Conservation (phyloP, 1,139 yeast genomes). For the Zygosaccharomyces pseudobailii region DNA sequence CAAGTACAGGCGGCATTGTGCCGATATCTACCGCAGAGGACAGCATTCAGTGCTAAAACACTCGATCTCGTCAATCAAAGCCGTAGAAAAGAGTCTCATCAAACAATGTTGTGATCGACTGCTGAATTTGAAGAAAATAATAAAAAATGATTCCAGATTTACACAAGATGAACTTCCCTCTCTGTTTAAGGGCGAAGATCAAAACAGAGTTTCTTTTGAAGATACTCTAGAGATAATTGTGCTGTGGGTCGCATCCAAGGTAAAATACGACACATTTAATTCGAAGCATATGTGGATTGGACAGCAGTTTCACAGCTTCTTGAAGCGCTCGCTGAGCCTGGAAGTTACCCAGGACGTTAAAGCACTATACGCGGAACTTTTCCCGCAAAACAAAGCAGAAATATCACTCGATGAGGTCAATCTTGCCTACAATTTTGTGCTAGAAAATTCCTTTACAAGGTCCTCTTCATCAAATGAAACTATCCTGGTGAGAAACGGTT, state of each 20-base stretch:
- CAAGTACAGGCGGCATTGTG: constrained; percentile 19
- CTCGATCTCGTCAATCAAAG: constrained; percentile 20
- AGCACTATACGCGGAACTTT: constrained; percentile 5
- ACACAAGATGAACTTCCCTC: constrained; percentile 16
- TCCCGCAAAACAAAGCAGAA: not conserved
- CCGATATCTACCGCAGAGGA: constrained; percentile 22
- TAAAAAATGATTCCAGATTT: constrained; percentile 24
- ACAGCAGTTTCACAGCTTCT: constrained; percentile 6
- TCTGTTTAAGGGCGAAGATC: constrained; percentile 11
- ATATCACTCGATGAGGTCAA: constrained; percentile 9
- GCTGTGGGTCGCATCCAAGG: constrained; percentile 25
- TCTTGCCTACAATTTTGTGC: constrained; percentile 16
- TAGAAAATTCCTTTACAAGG: constrained; percentile 21
- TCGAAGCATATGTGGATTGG: constrained; percentile 19
- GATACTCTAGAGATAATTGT: constrained; percentile 20
- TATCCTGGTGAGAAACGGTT: constrained; percentile 11
- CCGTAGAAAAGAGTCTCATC: constrained; percentile 22
- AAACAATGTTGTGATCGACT: constrained; percentile 17
- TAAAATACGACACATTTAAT: constrained; percentile 13
- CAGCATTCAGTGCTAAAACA: constrained; percentile 22
- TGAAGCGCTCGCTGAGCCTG: not conserved
- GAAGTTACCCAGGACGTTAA: not conserved
- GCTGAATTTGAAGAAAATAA: constrained; percentile 24
- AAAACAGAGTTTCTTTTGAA: constrained; percentile 21
- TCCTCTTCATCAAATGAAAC: constrained; percentile 14